Evolutionary conservation across 2,329 filamentous ascomycete species (phyloP).

Genomic region (Colletotrichum plurivorum): DNA sequence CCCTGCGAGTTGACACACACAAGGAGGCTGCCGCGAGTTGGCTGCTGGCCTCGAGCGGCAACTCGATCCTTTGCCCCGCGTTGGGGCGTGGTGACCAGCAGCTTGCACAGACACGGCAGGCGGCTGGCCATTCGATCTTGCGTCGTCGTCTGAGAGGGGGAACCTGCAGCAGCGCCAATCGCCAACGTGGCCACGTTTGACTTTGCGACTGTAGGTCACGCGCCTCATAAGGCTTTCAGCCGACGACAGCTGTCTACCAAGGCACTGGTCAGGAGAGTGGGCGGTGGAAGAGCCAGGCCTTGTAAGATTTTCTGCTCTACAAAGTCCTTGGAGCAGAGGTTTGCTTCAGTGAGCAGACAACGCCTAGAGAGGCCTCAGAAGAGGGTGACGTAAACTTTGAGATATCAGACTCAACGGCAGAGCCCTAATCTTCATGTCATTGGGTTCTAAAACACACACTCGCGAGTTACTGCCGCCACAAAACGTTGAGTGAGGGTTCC

Average conservation of each 20-base stretch:
- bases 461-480: not conserved
- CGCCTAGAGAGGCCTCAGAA: no score
- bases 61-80: slow-evolving; percentile 3
- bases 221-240: slow-evolving; percentile 20
- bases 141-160: not conserved
- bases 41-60: not conserved
- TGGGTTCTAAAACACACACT: not conserved
- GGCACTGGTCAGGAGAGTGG: no score
- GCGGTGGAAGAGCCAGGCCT: no score
- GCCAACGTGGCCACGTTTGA: not conserved
- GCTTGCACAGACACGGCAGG: not conserved
- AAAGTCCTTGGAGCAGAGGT: no score
- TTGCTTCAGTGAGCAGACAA: no score
- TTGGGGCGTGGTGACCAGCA: not conserved
- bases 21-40: slow-evolving; percentile 8
- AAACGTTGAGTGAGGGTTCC: not conserved
- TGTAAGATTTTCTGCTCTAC: no score
- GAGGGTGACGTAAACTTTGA: no score
- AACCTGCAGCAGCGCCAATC: not conserved
- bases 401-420: no score
- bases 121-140: not conserved
- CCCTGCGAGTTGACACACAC: slow-evolving; percentile 20
- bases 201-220: slow-evolving; percentile 2
- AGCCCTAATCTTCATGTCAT: not conserved
- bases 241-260: slow-evolving; percentile 2